Base-by-base conservation (phyloP, 2,329 filamentous ascomycete species). In the Fusarium aywerte region DNA sequence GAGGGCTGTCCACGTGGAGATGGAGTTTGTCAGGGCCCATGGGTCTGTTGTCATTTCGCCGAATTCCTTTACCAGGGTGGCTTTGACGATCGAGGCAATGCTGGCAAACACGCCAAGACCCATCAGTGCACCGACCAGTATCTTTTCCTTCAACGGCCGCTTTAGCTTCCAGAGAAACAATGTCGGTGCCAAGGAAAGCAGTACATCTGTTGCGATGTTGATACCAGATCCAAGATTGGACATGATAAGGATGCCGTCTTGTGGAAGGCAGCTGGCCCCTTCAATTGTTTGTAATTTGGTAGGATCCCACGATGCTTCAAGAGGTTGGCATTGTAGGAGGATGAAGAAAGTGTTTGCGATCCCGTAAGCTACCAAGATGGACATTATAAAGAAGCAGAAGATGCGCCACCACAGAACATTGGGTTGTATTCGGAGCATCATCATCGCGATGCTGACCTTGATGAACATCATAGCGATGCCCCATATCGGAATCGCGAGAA, bases 401-500 rank as follows among this genome's bases (percentile, higher is more conserved):
- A 62, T 4, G 3, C 40, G 20, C 58, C 58, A 38, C 58, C 42
- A 64, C 8, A 64, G 4, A 1, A 64, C 36, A 0, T 50, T 59
- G 1, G 61, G 52, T 20, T 64, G 61, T 1, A 64, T 64, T 5
- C 59, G 27, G 5, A 42, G 40, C 52, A 64, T 64, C 61, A 53
- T 64, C 61, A 64, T 64, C 12, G 59, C 59, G 7, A 64, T 64
- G 45, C 52, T 59, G 16, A 51, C 15, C 27, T 64, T 59, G 18
- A 64, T 64, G 21, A 64, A 64, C 45, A 58, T 64, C 59, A 64
- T 64, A 1, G 59, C 52, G 13, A 64, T 59, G 0, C 61, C 61
- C 61, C 52, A 64, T 1, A 64, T 35, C 2, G 59, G 42, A 7
- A 62, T 62, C 0, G 57, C 48, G 8, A 62, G 25, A 1, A 62